Conservation (phyloP, 805 yeast genomes). For the Pichia cephalocereana region DNA sequence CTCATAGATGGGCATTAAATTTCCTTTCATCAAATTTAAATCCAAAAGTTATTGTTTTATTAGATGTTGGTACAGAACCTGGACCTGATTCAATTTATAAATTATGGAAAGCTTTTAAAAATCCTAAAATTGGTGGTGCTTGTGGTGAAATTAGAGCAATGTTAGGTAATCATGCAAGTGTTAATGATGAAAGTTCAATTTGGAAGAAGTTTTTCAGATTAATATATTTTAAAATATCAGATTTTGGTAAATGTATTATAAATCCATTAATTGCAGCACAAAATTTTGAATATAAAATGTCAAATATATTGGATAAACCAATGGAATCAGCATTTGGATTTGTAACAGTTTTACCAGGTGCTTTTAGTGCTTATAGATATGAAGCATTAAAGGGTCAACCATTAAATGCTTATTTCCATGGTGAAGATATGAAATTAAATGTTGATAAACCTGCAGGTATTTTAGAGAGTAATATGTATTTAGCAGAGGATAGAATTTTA, state of each 20-base stretch:
- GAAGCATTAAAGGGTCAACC: slow-evolving; percentile 76
- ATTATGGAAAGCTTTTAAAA: slow-evolving; percentile 77
- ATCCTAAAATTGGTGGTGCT: slow-evolving; percentile 85
- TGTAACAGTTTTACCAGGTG: slow-evolving; percentile 92
- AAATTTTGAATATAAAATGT: slow-evolving; percentile 92
- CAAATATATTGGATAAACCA: slow-evolving; percentile 90
- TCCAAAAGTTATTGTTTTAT: slow-evolving; percentile 72
- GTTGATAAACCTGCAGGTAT: slow-evolving; percentile 66
- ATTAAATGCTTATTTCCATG: slow-evolving; percentile 81
- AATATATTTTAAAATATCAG: slow-evolving; percentile 38
- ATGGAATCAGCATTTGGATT: slow-evolving; percentile 91
- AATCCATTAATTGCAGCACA: slow-evolving; percentile 88
- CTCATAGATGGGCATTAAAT: slow-evolving; percentile 95
- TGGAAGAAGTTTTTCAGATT: slow-evolving; percentile 16
- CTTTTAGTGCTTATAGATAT: slow-evolving; percentile 87
- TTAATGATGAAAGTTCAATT: slow-evolving; percentile 23
- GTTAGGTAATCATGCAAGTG: slow-evolving; percentile 24
- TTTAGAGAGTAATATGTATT: slow-evolving; percentile 89
- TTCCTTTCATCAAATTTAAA: slow-evolving; percentile 75
- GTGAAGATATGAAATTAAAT: slow-evolving; percentile 62
- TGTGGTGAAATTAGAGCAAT: slow-evolving; percentile 93
- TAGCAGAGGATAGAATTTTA: slow-evolving; percentile 91
- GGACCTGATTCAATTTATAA: slow-evolving; percentile 78
- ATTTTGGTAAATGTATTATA: slow-evolving; percentile 44
- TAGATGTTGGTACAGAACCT: slow-evolving; percentile 95